Evolutionary conservation across 345 rosid genomes (phyloP).

Genomic region (Citrus sp.): DNA sequence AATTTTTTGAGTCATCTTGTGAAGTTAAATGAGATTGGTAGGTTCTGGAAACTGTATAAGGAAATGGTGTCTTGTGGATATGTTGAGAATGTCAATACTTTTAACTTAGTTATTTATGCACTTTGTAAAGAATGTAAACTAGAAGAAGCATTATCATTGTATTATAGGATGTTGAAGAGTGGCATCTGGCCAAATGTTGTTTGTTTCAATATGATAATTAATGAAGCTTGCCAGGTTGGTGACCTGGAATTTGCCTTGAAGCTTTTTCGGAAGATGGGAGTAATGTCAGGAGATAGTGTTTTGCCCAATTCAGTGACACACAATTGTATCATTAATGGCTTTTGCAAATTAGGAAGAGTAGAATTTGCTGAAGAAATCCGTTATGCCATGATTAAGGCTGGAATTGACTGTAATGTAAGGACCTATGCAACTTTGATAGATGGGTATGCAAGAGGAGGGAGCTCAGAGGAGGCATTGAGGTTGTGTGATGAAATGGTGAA

Average conservation of each 20-base stretch:
- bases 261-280: constrained; percentile 45
- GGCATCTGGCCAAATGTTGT: constrained; percentile 68
- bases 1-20: constrained; percentile 60
- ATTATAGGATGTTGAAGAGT: constrained; percentile 57
- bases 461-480: constrained; percentile 46
- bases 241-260: constrained; percentile 40
- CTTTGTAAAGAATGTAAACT: constrained; percentile 48
- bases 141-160: constrained; percentile 45
- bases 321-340: constrained; percentile 54
- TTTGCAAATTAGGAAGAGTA: constrained; percentile 56
- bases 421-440: constrained; percentile 68
- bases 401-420: constrained; percentile 47
- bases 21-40: constrained; percentile 43
- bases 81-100: constrained; percentile 56
- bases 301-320: constrained; percentile 54
- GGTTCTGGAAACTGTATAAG: constrained; percentile 54
- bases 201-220: constrained; percentile 64
- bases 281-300: constrained; percentile 38
- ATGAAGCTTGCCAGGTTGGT: constrained; percentile 50
- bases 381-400: constrained; percentile 48
- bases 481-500: constrained; percentile 61
- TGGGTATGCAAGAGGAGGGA: constrained; percentile 54
- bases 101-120: constrained; percentile 59
- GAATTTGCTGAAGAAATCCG: constrained; percentile 38
- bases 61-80: constrained; percentile 50